Evolutionary conservation across 257 asterid genomes (phyloP).

Genomic region (Solanum peruvianum): DNA sequence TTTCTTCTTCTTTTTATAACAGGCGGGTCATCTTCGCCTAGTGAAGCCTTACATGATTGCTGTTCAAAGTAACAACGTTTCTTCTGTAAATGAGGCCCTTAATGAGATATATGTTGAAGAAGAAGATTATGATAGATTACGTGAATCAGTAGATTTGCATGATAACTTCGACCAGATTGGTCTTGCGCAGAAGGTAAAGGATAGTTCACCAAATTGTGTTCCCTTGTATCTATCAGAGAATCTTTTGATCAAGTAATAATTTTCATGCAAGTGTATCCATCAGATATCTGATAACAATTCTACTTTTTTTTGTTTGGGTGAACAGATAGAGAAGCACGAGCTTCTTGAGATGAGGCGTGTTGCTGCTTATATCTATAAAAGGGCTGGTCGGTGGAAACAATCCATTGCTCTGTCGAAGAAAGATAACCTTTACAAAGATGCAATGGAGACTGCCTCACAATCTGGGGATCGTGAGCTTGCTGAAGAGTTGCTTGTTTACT

Average conservation of each 20-base stretch:
- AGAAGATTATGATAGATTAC: slow-evolving; percentile 93
- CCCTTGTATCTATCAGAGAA: background rate
- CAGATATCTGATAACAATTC: background rate
- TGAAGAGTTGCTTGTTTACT: slow-evolving; percentile 94
- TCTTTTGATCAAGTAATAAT: background rate
- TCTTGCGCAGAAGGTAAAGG: slow-evolving; percentile 86
- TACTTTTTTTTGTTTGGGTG: slow-evolving; percentile 2
- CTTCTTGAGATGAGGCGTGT: slow-evolving; percentile 99
- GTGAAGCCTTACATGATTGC: slow-evolving; percentile 99
- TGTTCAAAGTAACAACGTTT: slow-evolving; percentile 94
- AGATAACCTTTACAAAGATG: slow-evolving; percentile 92
- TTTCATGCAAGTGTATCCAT: background rate
- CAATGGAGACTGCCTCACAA: slow-evolving; percentile 99
- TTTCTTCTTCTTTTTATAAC: slow-evolving; percentile 10
- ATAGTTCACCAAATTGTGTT: background rate
- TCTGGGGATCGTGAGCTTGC: slow-evolving; percentile 99
- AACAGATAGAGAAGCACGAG: slow-evolving; percentile 96
- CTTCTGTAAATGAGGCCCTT: slow-evolving; percentile 98
- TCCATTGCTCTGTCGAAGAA: slow-evolving; percentile 96
- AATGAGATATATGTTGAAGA: slow-evolving; percentile 96
- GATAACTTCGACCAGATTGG: slow-evolving; percentile 98
- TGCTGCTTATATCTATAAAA: slow-evolving; percentile 96
- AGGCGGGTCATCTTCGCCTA: slow-evolving; percentile 95
- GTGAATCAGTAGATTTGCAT: slow-evolving; percentile 88
- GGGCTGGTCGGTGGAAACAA: slow-evolving; percentile 99